phyloP scores from a whole-genome alignment of 768 basidiomycete species.

The Boletus pseudo-olivaceus region DNA sequence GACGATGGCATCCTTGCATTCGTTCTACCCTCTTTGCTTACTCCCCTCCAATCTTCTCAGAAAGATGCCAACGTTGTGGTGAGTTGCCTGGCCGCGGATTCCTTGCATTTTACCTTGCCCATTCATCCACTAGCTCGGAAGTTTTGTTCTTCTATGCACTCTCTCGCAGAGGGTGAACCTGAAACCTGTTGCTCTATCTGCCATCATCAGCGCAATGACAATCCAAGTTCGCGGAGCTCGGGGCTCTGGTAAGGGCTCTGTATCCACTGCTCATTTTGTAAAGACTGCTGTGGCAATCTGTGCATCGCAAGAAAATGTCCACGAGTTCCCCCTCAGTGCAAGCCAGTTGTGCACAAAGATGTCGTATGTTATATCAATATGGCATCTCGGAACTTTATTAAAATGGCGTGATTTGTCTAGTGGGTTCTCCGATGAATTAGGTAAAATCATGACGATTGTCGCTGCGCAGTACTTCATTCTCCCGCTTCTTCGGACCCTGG shows the following conservation, averaged over 20 bases:
- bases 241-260: conserved; percentile 26
- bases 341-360: conserved; percentile 43
- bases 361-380: conserved; percentile 39
- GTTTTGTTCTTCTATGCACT: conserved; percentile 67
- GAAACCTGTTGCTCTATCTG: conserved; percentile 53
- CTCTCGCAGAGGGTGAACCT: conserved; percentile 66
- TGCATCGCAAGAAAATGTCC: conserved; percentile 55
- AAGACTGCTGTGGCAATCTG: conserved; percentile 65
- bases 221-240: conserved; percentile 38
- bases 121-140: conserved; percentile 50
- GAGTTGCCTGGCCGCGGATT: conserved; percentile 18
- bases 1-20: conserved; percentile 67
- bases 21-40: conserved; percentile 60
- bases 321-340: conserved; percentile 39
- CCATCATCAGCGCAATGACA: conserved; percentile 54
- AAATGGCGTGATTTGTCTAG: conserved; percentile 28
- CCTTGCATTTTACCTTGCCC: neutral
- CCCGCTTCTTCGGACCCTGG: conserved; percentile 46
- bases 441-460: conserved; percentile 41
- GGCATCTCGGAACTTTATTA: neutral
- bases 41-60: conserved; percentile 46
- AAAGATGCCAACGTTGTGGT: conserved; percentile 53
- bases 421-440: conserved; percentile 45
- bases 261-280: conserved; percentile 56
- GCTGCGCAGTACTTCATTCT: conserved; percentile 56